Base-by-base conservation (phyloP, 129 eudicot species). In the Artemisia argyi region DNA sequence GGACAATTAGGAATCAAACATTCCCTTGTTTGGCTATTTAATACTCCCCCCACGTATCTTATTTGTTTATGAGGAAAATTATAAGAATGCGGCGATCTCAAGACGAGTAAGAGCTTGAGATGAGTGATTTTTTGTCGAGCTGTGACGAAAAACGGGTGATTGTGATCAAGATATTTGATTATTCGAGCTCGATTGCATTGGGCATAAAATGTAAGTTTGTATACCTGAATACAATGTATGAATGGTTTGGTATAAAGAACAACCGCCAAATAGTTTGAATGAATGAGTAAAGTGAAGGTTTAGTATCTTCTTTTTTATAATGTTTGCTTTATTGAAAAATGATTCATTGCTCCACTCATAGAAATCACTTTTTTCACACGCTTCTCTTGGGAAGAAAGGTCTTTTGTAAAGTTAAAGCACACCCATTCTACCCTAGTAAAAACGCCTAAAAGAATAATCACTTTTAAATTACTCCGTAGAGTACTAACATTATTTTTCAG, bases 11-110 rank as follows among this genome's bases (percentile, higher is more conserved):
- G 91, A 82, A 82, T 86, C 85, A 80, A 80, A 88, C 96, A 91
- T 91, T 91, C 97, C 81, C 84, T 82, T 85, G 83, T 72, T 84
- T 76, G 80, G 88, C 78, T 87, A 85, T 86, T 79, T 86, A 84
- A 77, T 78, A 88, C 75, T 84, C 68, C 79, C 77, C 68, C 79
- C 77, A 82, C 87, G 84, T 84, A 83, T 71, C 75, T 11, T 19
- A 66, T 71, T 64, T 68, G 11, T 71, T 70, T 58, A 26, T 39
- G 63, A 51, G 35, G 15, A 46, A 51, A 65, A 39, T 15, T 13
- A n/a, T 74, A 35, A 57, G 82, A 89, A 77, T 81, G 82, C 79
- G 72, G 65, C 80, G 65, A 83, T 83, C 77, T 85, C 83, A 75
- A 73, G 70, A 39, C n/a, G 11, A 65, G 52, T 48, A 71, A 68